Evolutionary conservation across 2,329 filamentous ascomycete genomes (phyloP), one percentile per base, ranked within the genome.

Genomic region (Cladophialophora yegresii): DNA sequence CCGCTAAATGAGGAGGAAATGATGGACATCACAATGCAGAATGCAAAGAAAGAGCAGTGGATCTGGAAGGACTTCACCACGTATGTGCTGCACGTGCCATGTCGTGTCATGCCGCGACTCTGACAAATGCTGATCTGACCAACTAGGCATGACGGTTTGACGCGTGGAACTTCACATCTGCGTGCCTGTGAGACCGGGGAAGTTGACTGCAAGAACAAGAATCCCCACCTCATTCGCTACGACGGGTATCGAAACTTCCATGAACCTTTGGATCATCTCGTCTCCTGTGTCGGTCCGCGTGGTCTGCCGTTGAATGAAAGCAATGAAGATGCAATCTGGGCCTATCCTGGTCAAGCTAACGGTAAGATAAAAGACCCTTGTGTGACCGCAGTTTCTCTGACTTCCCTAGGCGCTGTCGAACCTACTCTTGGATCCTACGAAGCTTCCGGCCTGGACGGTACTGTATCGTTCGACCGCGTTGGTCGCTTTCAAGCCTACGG

Each of bases 401-500:
- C 53, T 30, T 33, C 9, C 55, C 33, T 50, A 71, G 70, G 69
- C 59, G 68, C 69, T 53, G 69, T 72, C 23, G 70, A 72, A n/a
- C 70, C 70, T 49, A 58, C 51, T 26, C 83, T 91, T 59, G 89
- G 89, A 30, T 85, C 85, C 68, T 88, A 87, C 72, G 79, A 84
- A 30, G 78, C 83, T 2, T 77, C 90, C 50, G 84, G 82, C 12
- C 80, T 91, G 53, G 86, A 91, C 62, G 81, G 80, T 13, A 83
- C 87, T 66, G 73, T 90, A n/a, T 90, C 87, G 74, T 89, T 86
- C 71, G 88, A 90, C 73, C 80, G 88, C 43, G 84, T 89, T 71
- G 87, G 88, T 3, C 86, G 90, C 59, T 85, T 92, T 49, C 87
- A 89, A 20, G 83, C 82, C 4, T 84, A 84, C 65, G 77, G 77